phyloP scores from a whole-genome alignment of 768 basidiomycete genomes.

The Fomitopsis serialis region DNA sequence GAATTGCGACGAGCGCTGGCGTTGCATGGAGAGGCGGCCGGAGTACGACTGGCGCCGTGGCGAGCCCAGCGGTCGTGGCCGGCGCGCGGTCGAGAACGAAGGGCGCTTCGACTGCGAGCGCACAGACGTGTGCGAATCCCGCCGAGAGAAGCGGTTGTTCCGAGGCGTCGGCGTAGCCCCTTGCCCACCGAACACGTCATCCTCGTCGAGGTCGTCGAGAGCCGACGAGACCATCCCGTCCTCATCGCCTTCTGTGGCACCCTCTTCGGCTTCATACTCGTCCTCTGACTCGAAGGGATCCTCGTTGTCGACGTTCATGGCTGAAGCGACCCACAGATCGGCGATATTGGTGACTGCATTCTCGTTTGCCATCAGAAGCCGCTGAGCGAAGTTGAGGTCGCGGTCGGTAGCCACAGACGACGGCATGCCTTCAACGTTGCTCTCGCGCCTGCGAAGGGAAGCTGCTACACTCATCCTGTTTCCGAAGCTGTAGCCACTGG shows the following conservation, averaged over 20 bases:
- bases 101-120: slow-evolving; percentile 5
- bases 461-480: slow-evolving; percentile 30
- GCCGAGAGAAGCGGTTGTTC: slow-evolving; percentile 16
- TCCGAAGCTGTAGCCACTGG: slow-evolving; percentile 29
- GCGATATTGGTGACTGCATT: slow-evolving; percentile 92
- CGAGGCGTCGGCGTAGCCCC: slow-evolving; percentile 4
- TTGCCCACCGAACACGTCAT: slow-evolving; percentile 14
- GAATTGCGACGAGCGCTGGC: slow-evolving; percentile 9
- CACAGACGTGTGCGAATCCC: slow-evolving; percentile 7
- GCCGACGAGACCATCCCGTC: slow-evolving; percentile 17
- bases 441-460: slow-evolving; percentile 45
- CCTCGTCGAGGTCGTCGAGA: slow-evolving; percentile 19
- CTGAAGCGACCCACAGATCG: slow-evolving; percentile 96
- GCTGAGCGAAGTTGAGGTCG: slow-evolving; percentile 83
- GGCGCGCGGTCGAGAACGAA: slow-evolving; percentile 3
- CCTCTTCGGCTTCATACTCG: slow-evolving; percentile 30
- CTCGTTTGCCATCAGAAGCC: slow-evolving; percentile 89
- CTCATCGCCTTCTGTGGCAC: slow-evolving; percentile 23
- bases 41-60: slow-evolving; percentile 30
- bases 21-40: slow-evolving; percentile 24
- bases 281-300: slow-evolving; percentile 55
- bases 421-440: slow-evolving; percentile 36
- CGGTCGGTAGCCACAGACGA: slow-evolving; percentile 36
- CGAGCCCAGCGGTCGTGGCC: slow-evolving; percentile 22
- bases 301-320: slow-evolving; percentile 91